Evolutionary conservation across 2,329 filamentous ascomycete species (phyloP), one percentile per base, ranked within the genome.

Genomic region (Plenodomus tracheiphilus): DNA sequence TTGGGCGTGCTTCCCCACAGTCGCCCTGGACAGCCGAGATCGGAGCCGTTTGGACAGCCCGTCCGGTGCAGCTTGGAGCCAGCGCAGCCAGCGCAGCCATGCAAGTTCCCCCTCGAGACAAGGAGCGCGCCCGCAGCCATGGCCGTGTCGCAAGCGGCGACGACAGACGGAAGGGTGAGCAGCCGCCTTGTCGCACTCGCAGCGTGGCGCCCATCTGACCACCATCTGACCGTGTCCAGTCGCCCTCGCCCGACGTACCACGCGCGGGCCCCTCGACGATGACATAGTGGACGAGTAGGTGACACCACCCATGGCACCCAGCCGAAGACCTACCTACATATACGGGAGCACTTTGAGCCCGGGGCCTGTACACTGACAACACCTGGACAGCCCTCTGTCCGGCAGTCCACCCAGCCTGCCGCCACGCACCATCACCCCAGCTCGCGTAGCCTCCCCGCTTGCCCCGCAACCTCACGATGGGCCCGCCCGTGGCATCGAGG

Each of bases 231-330:
- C 22, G 10, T 10, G 5, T 15, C 13, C 58, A 83, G 82, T 81
- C 39, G 74, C 81, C n/a, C 75, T 85, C 38, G 82, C 86, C 8
- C 79, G 87, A 42, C 84, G 86, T 36, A 82, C 86, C 38, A 94
- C 90, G 4, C 89, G 85, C 71, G 90, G 89, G 1, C 91, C 91
- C 3, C 77, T 96, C 17, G 90, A 72, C 46, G 54, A 94, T 63
- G 56, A 55, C 42, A 62, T 93, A 62, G 75, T 78, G 53, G 84
- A 86, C 55, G 87, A 93, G 88, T 93, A 79, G 85, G 49, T 46
- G 47, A 37, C 51, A 41, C 44, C 51, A 41, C 44, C 35, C 48
- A 20, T 16, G 37, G 39, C 41, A 48, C 49, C 49, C 49, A 54
- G 39, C 53, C 46, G 41, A 39, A 4, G 16, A 39, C n/a, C n/a